Base-by-base conservation (phyloP, 1,139 yeast genomes). In the Pichia terricola region DNA sequence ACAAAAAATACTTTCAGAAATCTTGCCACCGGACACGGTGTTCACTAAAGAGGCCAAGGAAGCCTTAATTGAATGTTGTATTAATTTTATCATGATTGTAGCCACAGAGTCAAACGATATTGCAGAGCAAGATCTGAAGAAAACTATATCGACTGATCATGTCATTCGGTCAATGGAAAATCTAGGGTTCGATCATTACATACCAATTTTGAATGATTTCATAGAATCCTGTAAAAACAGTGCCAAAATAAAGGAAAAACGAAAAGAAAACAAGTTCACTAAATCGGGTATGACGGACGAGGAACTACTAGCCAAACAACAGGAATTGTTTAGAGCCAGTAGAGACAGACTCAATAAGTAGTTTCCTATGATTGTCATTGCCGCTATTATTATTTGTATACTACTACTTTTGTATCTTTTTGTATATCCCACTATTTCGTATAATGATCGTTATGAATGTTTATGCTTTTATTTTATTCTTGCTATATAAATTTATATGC, bases 121-220 rank as follows among this genome's bases (percentile, higher is more conserved):
- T 53, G 97, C 98, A 1, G 98, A 91, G 58, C 84, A 84, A 57
- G 98, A 91, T 60, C 82, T 95, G 42, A 91, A 91, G 64, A 94
- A 91, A 65, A 91, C 99, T 7, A 91, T 91, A 43, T 95, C 96
- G 1, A 83, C 95, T 2, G 98, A 91, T 60, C 99, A 91, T 62
- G 97, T 91, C 40, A 76, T 91, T 49, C 84, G 82, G 59, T 97
- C 98, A 1, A 69, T 91, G 42, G 82, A 79, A 51, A 95, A 86
- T 56, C 70, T 91, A 50, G 99, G 95, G 38, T 91, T 88, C 63
- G 75, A 74, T 44, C 88, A 84, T 51, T 91, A 91, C 61, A 72
- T 91, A 43, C 94, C 83, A 37, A 81, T 87, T 22, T 77, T 91
- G 43, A 42, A 47, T 26, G 47, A 48, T 27, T 51, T 50, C 42